Percentiles rank a stretch among this genome's conserved stretches.
phyloP scores from a whole-genome alignment of 306 rosid genomes.

The Canavalia ensiformis region DNA sequence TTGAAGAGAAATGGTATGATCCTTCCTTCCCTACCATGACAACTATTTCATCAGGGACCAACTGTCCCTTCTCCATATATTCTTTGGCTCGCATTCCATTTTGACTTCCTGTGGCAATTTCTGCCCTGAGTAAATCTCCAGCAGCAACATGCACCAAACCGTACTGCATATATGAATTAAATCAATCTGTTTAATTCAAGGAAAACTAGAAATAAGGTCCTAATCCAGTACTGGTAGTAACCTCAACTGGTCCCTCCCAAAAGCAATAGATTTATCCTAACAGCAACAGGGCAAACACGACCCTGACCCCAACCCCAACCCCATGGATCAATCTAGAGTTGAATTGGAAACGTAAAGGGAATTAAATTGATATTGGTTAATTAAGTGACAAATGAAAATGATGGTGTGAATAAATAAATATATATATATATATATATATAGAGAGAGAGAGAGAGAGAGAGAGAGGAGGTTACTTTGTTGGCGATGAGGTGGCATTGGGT shows the following conservation, averaged over 20 bases:
- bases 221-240: no score
- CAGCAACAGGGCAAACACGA: no score
- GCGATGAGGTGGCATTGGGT: conserved; percentile 90
- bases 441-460: no score
- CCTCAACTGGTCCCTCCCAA: no score
- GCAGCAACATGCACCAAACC: conserved; percentile 92
- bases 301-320: no score
- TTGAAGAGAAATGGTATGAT: conserved; percentile 2
- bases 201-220: conserved; percentile 31
- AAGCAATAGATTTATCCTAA: no score
- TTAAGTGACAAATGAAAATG: no score
- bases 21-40: conserved; percentile 58
- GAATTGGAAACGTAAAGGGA: no score
- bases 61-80: conserved; percentile 83
- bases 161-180: conserved; percentile 73
- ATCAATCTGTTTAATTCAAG: conserved; percentile 56
- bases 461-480: conserved; percentile 54
- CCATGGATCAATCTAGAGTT: no score
- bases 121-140: conserved; percentile 95
- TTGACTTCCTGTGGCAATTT: conserved; percentile 80
- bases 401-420: no score
- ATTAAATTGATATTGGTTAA: neutral
- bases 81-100: conserved; percentile 84
- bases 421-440: no score
- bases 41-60: conserved; percentile 92